Base-by-base conservation (phyloP, 805 yeast species). In the Kuraishia ogatae region DNA sequence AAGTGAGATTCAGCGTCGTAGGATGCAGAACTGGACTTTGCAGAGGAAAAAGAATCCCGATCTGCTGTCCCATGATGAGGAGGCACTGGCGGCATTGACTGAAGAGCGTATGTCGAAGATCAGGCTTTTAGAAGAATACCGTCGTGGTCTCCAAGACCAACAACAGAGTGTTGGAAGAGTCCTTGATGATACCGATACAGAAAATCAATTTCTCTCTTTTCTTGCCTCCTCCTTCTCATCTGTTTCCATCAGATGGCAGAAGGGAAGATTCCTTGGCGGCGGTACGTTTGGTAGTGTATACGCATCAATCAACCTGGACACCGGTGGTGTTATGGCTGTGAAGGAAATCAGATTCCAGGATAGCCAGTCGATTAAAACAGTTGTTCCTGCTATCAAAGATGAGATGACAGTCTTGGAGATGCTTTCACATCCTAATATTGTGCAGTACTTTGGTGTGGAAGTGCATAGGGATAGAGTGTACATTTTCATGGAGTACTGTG, bases 401-500 rank as follows among this genome's bases (percentile, higher is more conserved):
- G 99, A 94, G 66, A 93, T 94, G 97, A 87, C 96, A 0, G 97
- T 93, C 1, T 72, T 94, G 62, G 98, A 94, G 71, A 89, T 91
- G 87, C 75, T 94, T 57, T 87, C 91, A 58, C 99, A 94, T 71
- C 98, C 98, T 10, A 94, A 94, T 65, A 87, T 94, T 61, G 98
- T 94, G 5, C 97, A 92, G 66, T 94, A 93, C 67, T 92, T 83
- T 65, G 99, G 99, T 53, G 97, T 94, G 43, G 98, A 94, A 68
- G 97, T 94, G 5, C 98, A 94, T 69, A 80, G 97, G 54, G 98
- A 94, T 68, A 83, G 89, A 59, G 97, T 94, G 19, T 92, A 90
- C 67, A 85, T 94, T 35, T 94, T 94, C 68, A 94, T 94, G 99
- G 99, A 94, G 70, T 92, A 81, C 71, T 94, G 99, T 74, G 96